These are phyloP conservation scores for Nannizziopsis arthrosporioides DNA, from an alignment of 2,329 filamentous ascomycete species.

Conservation along the genomic window DNA sequence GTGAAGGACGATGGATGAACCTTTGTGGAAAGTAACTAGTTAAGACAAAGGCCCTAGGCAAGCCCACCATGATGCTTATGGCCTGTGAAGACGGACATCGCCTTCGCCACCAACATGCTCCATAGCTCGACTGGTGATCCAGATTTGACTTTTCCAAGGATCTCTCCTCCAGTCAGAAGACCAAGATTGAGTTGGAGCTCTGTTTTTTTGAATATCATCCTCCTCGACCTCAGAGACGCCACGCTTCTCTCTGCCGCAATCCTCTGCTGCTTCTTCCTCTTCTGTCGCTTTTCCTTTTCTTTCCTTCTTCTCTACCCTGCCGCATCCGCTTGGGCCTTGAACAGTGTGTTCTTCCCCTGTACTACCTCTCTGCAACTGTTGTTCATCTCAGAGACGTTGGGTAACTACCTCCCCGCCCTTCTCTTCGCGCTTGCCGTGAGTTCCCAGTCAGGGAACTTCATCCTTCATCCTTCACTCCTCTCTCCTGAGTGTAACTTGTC, in stretches of 20 bases:
- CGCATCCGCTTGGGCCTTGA: slow-evolving; percentile 1
- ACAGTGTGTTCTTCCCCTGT: slow-evolving; percentile 8
- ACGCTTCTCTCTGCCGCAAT: neutral
- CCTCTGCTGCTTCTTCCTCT: slow-evolving; percentile 13
- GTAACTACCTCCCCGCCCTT: slow-evolving; percentile 10
- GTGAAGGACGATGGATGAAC: neutral
- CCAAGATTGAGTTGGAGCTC: slow-evolving; percentile 11
- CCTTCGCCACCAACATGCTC: slow-evolving; percentile 1
- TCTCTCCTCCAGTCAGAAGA: slow-evolving; percentile 12
- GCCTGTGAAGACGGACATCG: neutral
- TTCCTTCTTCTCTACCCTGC: slow-evolving; percentile 7
- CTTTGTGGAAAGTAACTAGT: no score
- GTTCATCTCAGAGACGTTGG: slow-evolving; percentile 9
- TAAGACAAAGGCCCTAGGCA: no score
- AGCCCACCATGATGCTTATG: no score
- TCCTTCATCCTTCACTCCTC: neutral
- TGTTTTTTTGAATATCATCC: slow-evolving; percentile 4
- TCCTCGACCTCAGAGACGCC: slow-evolving; percentile 3
- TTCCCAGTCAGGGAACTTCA: slow-evolving; percentile 2
- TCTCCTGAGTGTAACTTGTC: neutral
- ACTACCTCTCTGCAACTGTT: slow-evolving; percentile 8
- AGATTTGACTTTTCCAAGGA: slow-evolving; percentile 7
- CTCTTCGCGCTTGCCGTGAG: slow-evolving; percentile 6
- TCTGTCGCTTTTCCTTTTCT: slow-evolving; percentile 13
- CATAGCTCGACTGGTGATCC: slow-evolving; percentile 6